Percentiles rank a stretch among this genome's conserved stretches.
These are phyloP conservation scores for Phtheirospermum japonicum DNA, from an alignment of 257 asterid species.

Conservation along the genomic window DNA sequence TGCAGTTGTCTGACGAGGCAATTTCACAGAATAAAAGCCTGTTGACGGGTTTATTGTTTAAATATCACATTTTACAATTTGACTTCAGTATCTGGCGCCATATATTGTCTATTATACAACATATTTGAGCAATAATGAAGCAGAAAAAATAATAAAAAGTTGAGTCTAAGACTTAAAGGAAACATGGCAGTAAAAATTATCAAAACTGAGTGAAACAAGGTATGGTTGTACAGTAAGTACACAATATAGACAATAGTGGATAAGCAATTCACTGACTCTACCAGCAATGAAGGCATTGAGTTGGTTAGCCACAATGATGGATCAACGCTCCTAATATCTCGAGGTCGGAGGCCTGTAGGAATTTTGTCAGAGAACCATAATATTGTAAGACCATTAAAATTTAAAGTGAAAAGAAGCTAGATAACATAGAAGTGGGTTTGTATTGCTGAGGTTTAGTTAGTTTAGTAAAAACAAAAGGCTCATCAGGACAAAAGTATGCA, in stretches of 20 bases:
- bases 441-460: background rate
- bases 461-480: background rate
- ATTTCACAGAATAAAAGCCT: conserved; percentile 5
- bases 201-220: background rate
- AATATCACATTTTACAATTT: conserved; percentile 2
- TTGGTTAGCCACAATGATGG: conserved; percentile 97
- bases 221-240: background rate
- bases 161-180: background rate
- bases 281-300: conserved; percentile 95
- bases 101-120: no score
- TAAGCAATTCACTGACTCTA: conserved; percentile 28
- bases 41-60: background rate
- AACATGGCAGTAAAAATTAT: background rate
- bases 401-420: conserved; percentile 17
- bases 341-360: conserved; percentile 82
- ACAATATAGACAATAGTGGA: conserved; percentile 13
- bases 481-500: conserved; percentile 7
- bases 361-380: conserved; percentile 17
- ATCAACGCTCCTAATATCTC: conserved; percentile 96
- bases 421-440: conserved; percentile 13
- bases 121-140: background rate
- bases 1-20: conserved; percentile 10
- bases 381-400: conserved; percentile 8
- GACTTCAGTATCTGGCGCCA: no score
- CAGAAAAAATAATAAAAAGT: background rate